phyloP scores from a whole-genome alignment of 768 basidiomycete species.

The Lactarius indigo region DNA sequence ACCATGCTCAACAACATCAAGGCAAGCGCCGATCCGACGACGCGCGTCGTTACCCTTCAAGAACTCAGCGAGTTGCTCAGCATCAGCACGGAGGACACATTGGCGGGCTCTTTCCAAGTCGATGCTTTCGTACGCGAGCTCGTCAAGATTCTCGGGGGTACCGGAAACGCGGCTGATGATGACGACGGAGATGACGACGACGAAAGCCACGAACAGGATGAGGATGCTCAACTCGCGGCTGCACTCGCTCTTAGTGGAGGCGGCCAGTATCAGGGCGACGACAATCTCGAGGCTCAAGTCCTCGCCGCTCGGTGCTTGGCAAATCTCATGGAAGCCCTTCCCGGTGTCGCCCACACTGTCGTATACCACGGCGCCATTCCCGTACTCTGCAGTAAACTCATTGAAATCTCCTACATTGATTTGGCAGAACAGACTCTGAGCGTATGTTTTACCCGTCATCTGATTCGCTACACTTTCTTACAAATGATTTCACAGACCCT shows the following conservation, averaged over 20 bases:
- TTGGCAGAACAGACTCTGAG: constrained; percentile 97
- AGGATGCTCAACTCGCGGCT: constrained; percentile 86
- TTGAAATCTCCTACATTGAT: constrained; percentile 97
- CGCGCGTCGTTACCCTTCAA: constrained; percentile 84
- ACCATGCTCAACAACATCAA: constrained; percentile 88
- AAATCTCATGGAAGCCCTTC: constrained; percentile 98
- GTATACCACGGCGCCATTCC: constrained; percentile 99
- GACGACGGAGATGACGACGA: constrained; percentile 67
- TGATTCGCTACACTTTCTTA: constrained; percentile 18
- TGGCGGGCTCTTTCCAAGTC: constrained; percentile 93
- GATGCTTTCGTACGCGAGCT: constrained; percentile 91
- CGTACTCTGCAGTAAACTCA: constrained; percentile 93
- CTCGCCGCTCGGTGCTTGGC: constrained; percentile 95
- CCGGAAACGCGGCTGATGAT: constrained; percentile 65
- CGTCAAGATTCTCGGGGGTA: constrained; percentile 84
- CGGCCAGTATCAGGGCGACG: constrained; percentile 66
- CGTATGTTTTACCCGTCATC: constrained; percentile 51
- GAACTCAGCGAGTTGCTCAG: constrained; percentile 93
- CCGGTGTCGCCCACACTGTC: constrained; percentile 94
- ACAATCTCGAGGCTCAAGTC: constrained; percentile 90
- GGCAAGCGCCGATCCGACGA: constrained; percentile 75
- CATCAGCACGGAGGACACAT: constrained; percentile 95
- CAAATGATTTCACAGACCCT: constrained; percentile 60
- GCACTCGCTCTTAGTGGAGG: constrained; percentile 81
- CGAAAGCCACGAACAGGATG: constrained; percentile 58